Conservation (phyloP, 2,329 filamentous ascomycete species). For the Diaporthe amygdali region DNA sequence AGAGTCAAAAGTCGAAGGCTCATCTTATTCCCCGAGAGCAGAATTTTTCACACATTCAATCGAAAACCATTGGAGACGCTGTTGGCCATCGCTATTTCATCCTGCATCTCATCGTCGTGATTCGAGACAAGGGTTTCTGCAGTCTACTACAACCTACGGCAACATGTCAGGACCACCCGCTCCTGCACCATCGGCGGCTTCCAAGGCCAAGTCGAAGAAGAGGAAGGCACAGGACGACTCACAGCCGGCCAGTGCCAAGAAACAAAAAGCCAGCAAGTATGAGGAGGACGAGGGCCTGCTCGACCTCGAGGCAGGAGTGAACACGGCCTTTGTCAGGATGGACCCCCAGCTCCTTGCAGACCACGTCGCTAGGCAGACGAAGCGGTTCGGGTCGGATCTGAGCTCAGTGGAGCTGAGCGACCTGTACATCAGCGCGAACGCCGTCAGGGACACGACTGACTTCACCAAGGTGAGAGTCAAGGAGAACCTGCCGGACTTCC, state of each 20-base stretch:
- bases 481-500: slow-evolving; percentile 77
- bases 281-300: slow-evolving; percentile 60
- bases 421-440: slow-evolving; percentile 75
- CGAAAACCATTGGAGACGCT: too few relatives aligned
- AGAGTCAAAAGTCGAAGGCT: neutral
- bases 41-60: neutral
- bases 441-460: slow-evolving; percentile 79
- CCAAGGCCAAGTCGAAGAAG: slow-evolving; percentile 51
- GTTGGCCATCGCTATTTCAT: neutral
- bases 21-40: neutral
- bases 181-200: slow-evolving; percentile 3
- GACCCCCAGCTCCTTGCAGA: slow-evolving; percentile 84
- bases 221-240: slow-evolving; percentile 57
- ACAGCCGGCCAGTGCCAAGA: slow-evolving; percentile 34
- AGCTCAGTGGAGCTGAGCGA: slow-evolving; percentile 86
- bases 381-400: slow-evolving; percentile 78
- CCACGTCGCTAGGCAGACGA: slow-evolving; percentile 80
- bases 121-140: neutral
- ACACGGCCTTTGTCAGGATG: slow-evolving; percentile 81
- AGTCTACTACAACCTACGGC: neutral
- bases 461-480: slow-evolving; percentile 72
- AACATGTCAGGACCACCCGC: slow-evolving; percentile 15
- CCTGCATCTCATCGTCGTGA: neutral
- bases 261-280: slow-evolving; percentile 51
- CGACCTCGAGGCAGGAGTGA: slow-evolving; percentile 76